Evolutionary conservation across 2,329 filamentous ascomycete species (phyloP).

Genomic region (Lachnellula suecica): DNA sequence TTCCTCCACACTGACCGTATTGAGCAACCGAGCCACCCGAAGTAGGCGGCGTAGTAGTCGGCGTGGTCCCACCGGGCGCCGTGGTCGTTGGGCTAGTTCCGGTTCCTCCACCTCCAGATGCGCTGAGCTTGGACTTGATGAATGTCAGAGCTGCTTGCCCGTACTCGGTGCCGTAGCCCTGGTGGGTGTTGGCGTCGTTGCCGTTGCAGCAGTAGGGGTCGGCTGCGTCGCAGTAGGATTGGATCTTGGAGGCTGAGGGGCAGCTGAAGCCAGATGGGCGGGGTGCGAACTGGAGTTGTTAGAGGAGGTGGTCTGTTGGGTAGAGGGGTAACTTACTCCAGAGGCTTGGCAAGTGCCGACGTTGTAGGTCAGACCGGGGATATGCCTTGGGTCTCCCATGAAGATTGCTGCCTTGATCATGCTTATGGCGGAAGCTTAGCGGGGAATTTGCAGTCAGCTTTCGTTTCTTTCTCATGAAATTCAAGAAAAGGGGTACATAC

Average conservation of each 20-base stretch:
- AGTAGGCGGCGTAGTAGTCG: background rate
- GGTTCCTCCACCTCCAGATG: background rate
- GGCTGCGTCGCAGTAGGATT: slow-evolving; percentile 58
- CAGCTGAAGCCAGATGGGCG: slow-evolving; percentile 54
- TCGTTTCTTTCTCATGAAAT: too few relatives aligned
- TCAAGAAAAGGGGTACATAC: too few relatives aligned
- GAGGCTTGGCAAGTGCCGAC: slow-evolving; percentile 58
- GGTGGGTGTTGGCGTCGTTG: slow-evolving; percentile 51
- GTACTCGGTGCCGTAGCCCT: slow-evolving; percentile 57
- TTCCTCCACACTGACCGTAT: slow-evolving; percentile 25
- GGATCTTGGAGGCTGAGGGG: slow-evolving; percentile 51
- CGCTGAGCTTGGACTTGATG: slow-evolving; percentile 49
- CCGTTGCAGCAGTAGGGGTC: slow-evolving; percentile 65
- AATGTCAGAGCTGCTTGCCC: slow-evolving; percentile 56
- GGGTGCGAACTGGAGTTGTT: slow-evolving; percentile 48
- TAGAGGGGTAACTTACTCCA: slow-evolving; percentile 49
- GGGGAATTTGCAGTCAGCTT: too few relatives aligned
- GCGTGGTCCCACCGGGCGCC: background rate
- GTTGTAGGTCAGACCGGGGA: slow-evolving; percentile 55
- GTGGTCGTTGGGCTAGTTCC: background rate
- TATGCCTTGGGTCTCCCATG: slow-evolving; percentile 62
- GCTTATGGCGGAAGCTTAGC: slow-evolving; percentile 45
- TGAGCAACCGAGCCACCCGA: slow-evolving; percentile 1
- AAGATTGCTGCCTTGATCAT: slow-evolving; percentile 64
- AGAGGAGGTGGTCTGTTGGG: background rate